Base-by-base conservation (phyloP, 2,329 filamentous ascomycete genomes). In the Colletotrichum liaoningense region DNA sequence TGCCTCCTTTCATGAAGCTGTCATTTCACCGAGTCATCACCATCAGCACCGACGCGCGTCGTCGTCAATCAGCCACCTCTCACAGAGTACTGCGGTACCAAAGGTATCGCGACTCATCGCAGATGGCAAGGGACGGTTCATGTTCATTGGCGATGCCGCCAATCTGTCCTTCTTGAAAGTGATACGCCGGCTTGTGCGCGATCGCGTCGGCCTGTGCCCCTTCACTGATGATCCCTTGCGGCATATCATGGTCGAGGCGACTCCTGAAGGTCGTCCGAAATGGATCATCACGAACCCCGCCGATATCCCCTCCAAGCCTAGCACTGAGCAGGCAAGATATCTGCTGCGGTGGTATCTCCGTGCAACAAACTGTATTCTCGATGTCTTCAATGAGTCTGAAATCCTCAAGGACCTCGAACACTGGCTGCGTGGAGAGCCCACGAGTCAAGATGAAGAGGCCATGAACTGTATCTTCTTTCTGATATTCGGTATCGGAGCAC, bases 61-160 rank as follows among this genome's bases (percentile, higher is more conserved):
- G 19, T 65, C 62, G 30, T 67, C 71, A 22, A 35, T 33, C 67
- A 62, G 62, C 11, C 67, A 72, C 63, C 35, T 72, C 9, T 72
- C 62, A 26, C 72, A n/a, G 65, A 74, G 1, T 60, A 60, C 70
- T 12, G 59, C 58, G 14, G 77, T 77, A 19, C 77, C 77, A 5
- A 76, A 75, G 24, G 68, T 79, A 11, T 81, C 81, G 9, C 76
- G 81, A 1, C 77, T 83, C 12, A 76, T 83, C 7, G 77, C 81
- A 52, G 80, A 81, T 38, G 79, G 77, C 7, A 76, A 79, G 46
- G 80, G 80, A 19, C 79, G 77, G 35, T 80, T 80, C 75, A 80
- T 83, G 76, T 83, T 82, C 59, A 79, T 83, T 33, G 81, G 81
- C n/a, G 81, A 83, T 72, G 80, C 81, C 22, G 80, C 80, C 8